Conservation (phyloP, 257 asterid genomes). For the Salvia hispanica region DNA sequence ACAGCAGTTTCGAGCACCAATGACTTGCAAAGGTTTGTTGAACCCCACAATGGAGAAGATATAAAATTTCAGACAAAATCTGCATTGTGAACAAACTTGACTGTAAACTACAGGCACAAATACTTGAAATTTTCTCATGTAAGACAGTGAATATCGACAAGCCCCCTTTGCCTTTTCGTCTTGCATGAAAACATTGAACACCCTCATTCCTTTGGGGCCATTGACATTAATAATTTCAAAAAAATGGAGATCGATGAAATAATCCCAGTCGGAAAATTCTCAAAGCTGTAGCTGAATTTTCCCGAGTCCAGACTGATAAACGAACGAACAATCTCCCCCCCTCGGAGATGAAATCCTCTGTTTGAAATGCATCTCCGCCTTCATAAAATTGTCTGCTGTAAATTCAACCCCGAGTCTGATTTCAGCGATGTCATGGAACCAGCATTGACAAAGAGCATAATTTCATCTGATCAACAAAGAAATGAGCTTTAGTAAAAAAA, state of each 20-base stretch:
- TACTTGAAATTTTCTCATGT: neutral
- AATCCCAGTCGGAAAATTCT: constrained; percentile 66
- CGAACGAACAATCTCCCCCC: constrained; percentile 74
- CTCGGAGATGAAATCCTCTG: constrained; percentile 65
- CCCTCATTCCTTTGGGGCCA: constrained; percentile 97
- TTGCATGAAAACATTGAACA: constrained; percentile 76
- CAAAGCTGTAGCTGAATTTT: constrained; percentile 62
- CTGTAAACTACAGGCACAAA: constrained; percentile 24
- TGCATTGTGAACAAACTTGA: constrained; percentile 39
- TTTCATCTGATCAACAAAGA: constrained; percentile 55
- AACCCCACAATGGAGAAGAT: constrained; percentile 89
- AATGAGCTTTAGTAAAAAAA: constrained; percentile 27
- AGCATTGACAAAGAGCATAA: constrained; percentile 78
- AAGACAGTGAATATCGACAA: constrained; percentile 2
- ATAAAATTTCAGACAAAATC: constrained; percentile 85
- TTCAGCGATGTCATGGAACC: constrained; percentile 57
- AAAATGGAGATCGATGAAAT: constrained; percentile 81
- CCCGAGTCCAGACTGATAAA: constrained; percentile 91
- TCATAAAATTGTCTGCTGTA: constrained; percentile 62
- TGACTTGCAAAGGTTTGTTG: constrained; percentile 83
- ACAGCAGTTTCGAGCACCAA: constrained; percentile 65
- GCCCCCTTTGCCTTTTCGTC: constrained; percentile 80
- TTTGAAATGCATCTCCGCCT: constrained; percentile 86
- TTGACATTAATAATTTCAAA: constrained; percentile 72
- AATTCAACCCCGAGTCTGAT: constrained; percentile 54